Conservation (phyloP, 179 eudicot species). For the Camellia oleifera region DNA sequence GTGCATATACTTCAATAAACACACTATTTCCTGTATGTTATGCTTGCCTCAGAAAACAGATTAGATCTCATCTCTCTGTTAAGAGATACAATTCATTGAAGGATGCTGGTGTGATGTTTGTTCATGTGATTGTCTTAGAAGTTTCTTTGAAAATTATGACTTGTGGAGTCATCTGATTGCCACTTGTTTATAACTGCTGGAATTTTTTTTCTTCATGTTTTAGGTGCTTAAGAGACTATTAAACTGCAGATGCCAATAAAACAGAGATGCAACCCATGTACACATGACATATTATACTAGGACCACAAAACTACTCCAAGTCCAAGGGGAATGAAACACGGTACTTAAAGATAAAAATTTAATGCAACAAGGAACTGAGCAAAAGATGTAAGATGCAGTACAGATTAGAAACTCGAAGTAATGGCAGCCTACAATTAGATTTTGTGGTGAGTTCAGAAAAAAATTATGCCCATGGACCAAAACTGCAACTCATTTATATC, state of each 20-base stretch:
- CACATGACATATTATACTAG: not conserved
- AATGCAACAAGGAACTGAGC: no score
- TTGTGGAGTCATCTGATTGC: not conserved
- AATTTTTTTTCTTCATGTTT: not conserved
- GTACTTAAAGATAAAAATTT: no score
- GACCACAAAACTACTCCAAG: not conserved
- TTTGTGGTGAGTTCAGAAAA: no score
- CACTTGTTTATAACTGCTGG: not conserved
- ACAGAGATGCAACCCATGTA: not conserved
- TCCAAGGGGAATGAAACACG: not conserved
- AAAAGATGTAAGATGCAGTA: no score
- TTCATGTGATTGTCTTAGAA: slow-evolving; percentile 2
- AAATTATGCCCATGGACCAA: no score
- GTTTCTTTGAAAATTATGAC: not conserved
- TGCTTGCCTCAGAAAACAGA: slow-evolving; percentile 2
- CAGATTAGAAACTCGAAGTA: no score
- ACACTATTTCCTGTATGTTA: not conserved
- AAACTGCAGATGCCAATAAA: not conserved
- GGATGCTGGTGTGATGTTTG: not conserved
- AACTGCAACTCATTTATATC: no score
- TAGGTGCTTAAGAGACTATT: not conserved
- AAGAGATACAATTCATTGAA: not conserved
- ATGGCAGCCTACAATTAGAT: no score
- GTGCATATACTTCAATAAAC: no score
- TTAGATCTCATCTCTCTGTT: not conserved